Percentiles rank a stretch among this genome's conserved stretches.
Evolutionary conservation across 2,329 filamentous ascomycete genomes (phyloP).

Genomic region (Fonsecaea pugnacius): DNA sequence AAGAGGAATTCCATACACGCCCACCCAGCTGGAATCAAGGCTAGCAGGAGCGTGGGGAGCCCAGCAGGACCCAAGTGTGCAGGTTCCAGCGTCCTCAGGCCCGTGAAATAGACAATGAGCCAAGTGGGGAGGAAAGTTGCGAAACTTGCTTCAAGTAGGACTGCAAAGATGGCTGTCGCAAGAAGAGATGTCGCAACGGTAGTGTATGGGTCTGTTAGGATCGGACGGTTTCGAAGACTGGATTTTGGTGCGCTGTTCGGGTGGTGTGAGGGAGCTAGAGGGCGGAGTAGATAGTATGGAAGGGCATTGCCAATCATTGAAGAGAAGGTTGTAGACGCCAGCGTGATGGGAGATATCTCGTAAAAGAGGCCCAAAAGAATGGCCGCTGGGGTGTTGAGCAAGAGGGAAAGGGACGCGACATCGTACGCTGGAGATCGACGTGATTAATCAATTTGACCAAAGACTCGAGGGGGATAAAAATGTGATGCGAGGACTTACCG

Average conservation of each 20-base stretch:
- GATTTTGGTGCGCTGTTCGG: constrained; percentile 49
- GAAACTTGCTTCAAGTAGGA: constrained; percentile 72
- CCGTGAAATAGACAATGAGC: constrained; percentile 76
- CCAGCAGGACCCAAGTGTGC: constrained; percentile 67
- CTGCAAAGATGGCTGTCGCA: constrained; percentile 72
- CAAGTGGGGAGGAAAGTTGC: constrained; percentile 71
- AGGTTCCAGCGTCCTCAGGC: constrained; percentile 68
- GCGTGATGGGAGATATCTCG: constrained; percentile 65
- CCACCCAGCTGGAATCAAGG: constrained; percentile 70
- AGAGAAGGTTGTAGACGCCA: constrained; percentile 66
- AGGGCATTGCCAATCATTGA: constrained; percentile 70
- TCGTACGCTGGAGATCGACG: constrained; percentile 60
- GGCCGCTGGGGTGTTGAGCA: constrained; percentile 75
- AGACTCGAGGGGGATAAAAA: background rate
- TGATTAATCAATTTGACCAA: constrained; percentile 4
- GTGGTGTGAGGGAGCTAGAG: constrained; percentile 67
- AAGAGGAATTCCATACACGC: constrained; percentile 80
- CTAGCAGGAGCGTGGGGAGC: constrained; percentile 50
- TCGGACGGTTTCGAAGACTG: constrained; percentile 64
- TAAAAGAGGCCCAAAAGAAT: constrained; percentile 82
- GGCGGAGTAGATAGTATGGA: constrained; percentile 76
- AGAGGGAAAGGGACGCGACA: constrained; percentile 65
- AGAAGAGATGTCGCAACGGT: constrained; percentile 69
- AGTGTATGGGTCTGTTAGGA: constrained; percentile 66
- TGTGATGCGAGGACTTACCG: constrained; percentile 41